Evolutionary conservation across 2,329 filamentous ascomycete species (phyloP).

Genomic region (Decorospora gaudefroyi): DNA sequence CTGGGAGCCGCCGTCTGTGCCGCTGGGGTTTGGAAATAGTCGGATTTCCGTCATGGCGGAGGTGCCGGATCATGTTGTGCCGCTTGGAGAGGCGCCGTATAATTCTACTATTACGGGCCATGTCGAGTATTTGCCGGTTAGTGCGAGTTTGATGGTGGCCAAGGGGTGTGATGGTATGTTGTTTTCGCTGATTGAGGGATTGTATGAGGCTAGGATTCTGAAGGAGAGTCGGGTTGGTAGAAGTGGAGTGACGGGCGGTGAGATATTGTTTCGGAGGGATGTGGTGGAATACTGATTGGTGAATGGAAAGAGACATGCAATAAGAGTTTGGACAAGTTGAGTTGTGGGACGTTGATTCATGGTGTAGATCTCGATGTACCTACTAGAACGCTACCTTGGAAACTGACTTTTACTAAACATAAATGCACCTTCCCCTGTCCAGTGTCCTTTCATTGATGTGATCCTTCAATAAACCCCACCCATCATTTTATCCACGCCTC

Average conservation of each 20-base stretch:
- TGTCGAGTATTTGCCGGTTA: slow-evolving; percentile 60
- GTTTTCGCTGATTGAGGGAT: slow-evolving; percentile 57
- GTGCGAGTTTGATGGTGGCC: slow-evolving; percentile 61
- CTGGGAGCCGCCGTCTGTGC: slow-evolving; percentile 49
- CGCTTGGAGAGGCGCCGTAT: slow-evolving; percentile 52
- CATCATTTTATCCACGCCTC: no score
- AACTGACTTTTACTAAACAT: no score
- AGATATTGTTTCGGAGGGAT: slow-evolving; percentile 44
- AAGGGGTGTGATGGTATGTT: slow-evolving; percentile 65
- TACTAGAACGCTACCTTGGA: no score
- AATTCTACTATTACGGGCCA: slow-evolving; percentile 55
- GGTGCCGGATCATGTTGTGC: slow-evolving; percentile 54
- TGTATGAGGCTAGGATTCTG: slow-evolving; percentile 57
- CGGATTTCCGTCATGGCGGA: slow-evolving; percentile 57
- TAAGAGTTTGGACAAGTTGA: no score
- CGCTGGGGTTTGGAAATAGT: slow-evolving; percentile 55
- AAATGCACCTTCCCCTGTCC: no score
- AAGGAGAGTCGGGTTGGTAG: slow-evolving; percentile 52
- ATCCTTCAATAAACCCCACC: no score
- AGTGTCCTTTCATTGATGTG: no score
- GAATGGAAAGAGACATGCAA: no score
- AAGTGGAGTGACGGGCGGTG: slow-evolving; percentile 48
- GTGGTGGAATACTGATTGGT: slow-evolving; percentile 36
- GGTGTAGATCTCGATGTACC: no score
- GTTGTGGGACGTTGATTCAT: no score